phyloP scores from a whole-genome alignment of 2,329 filamentous ascomycete genomes.

The Sporothrix luriei region DNA sequence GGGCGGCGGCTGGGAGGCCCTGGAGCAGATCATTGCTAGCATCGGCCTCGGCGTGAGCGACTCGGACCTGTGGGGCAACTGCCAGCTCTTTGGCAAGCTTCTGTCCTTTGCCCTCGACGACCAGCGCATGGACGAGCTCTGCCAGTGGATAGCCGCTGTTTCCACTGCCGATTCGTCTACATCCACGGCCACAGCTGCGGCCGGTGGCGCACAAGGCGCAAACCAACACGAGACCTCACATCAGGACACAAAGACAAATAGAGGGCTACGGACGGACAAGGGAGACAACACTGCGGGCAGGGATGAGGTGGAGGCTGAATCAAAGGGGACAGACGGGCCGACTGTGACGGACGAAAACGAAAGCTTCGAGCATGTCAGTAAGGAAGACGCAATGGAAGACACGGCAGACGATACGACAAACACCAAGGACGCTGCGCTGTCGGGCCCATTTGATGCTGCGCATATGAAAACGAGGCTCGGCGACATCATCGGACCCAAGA shows the following conservation, averaged over 20 bases:
- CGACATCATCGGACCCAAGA: constrained; percentile 54
- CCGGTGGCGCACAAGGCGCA: background rate
- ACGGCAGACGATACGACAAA: background rate
- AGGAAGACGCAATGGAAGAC: constrained; percentile 13
- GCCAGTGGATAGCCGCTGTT: constrained; percentile 52
- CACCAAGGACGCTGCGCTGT: background rate
- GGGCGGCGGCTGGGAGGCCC: constrained; percentile 73
- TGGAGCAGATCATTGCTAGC: constrained; percentile 72
- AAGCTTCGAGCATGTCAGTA: constrained; percentile 15
- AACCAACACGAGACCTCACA: background rate
- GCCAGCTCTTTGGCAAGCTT: constrained; percentile 79
- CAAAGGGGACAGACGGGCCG: background rate
- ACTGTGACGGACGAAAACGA: background rate
- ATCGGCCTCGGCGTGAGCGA: constrained; percentile 67
- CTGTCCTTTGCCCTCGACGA: constrained; percentile 80
- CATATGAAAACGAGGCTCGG: constrained; percentile 48
- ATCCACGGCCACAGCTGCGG: background rate
- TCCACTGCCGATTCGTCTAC: background rate
- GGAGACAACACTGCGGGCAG: background rate
- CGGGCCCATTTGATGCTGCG: constrained; percentile 25
- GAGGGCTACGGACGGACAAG: background rate
- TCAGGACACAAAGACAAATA: background rate
- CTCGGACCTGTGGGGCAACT: constrained; percentile 67
- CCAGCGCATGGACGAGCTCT: constrained; percentile 70
- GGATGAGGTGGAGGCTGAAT: background rate